Conservation (phyloP, 306 rosid species). For the Prunus davidiana region DNA sequence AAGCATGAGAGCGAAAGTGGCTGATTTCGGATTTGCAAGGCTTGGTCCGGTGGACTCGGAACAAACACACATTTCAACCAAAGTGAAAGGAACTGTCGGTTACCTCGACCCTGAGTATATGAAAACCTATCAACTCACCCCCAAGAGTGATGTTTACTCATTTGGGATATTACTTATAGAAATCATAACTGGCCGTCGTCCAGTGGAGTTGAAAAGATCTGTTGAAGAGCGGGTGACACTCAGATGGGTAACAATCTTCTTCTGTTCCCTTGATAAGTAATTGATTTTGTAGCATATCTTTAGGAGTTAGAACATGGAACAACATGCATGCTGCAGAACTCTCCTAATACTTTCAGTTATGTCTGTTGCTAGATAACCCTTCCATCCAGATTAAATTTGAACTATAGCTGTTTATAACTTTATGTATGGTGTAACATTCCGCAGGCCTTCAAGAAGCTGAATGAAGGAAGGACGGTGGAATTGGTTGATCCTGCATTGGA, state of each 20-base stretch:
- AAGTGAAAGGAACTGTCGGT: slow-evolving; percentile 99
- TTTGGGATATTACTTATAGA: slow-evolving; percentile 89
- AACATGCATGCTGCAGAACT: no score
- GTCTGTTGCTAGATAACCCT: background rate
- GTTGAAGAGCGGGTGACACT: slow-evolving; percentile 78
- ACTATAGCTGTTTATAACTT: background rate
- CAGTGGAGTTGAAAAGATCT: slow-evolving; percentile 73
- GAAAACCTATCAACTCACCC: slow-evolving; percentile 91
- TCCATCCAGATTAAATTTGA: background rate
- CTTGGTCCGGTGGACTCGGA: slow-evolving; percentile 69
- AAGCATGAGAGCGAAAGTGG: slow-evolving; percentile 94
- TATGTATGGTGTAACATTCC: background rate
- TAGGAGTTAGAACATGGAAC: no score
- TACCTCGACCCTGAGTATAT: slow-evolving; percentile 97
- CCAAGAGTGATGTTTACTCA: slow-evolving; percentile 95
- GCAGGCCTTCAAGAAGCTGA: slow-evolving; percentile 74
- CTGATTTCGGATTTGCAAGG: slow-evolving; percentile 98
- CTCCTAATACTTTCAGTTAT: background rate
- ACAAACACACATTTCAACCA: slow-evolving; percentile 88
- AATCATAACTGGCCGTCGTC: slow-evolving; percentile 85
- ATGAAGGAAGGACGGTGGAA: slow-evolving; percentile 53
- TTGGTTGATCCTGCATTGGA: slow-evolving; percentile 70
- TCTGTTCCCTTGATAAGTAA: slow-evolving; percentile 14
- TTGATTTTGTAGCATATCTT: no score
- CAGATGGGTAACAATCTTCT: slow-evolving; percentile 67